Conservation (phyloP, 768 basidiomycete species). For the Tephrocybe sp. region DNA sequence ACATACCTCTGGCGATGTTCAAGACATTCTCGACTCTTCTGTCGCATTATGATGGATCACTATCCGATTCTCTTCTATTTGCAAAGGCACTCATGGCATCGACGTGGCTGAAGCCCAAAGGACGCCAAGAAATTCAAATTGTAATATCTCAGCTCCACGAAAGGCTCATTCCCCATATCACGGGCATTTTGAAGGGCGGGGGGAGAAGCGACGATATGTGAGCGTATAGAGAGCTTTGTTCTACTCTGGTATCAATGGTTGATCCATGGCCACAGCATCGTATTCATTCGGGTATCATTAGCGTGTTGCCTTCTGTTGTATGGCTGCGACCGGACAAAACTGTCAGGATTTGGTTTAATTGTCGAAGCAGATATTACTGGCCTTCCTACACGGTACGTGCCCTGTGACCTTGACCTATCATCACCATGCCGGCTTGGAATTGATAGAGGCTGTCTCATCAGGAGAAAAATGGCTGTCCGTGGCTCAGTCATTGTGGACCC, state of each 20-base stretch:
- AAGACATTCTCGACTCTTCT: conserved; percentile 43
- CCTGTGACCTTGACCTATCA: not conserved
- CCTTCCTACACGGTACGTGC: conserved; percentile 56
- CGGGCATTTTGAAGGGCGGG: conserved; percentile 31
- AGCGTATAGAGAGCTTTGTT: not conserved
- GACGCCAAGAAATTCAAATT: conserved; percentile 55
- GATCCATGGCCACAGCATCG: conserved; percentile 21
- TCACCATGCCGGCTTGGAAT: too few relatives aligned
- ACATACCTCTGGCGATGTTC: conserved; percentile 53
- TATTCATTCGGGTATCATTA: conserved; percentile 61
- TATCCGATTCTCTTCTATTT: conserved; percentile 48
- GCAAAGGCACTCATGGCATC: conserved; percentile 52
- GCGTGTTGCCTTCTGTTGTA: conserved; percentile 61
- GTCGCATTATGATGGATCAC: conserved; percentile 31
- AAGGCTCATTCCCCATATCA: conserved; percentile 38
- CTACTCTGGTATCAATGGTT: not conserved
- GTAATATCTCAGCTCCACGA: conserved; percentile 48
- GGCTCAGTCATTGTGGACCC: conserved; percentile 48
- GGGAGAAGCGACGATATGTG: conserved; percentile 35
- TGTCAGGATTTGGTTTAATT: conserved; percentile 47
- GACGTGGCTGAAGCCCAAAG: conserved; percentile 59
- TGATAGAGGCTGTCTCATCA: conserved; percentile 19
- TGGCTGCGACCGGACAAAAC: conserved; percentile 56
- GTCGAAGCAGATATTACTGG: conserved; percentile 42
- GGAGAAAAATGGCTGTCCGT: conserved; percentile 47